Evolutionary conservation across 2,329 filamentous ascomycete genomes (phyloP).

Genomic region (Diaporthe aspalathi): DNA sequence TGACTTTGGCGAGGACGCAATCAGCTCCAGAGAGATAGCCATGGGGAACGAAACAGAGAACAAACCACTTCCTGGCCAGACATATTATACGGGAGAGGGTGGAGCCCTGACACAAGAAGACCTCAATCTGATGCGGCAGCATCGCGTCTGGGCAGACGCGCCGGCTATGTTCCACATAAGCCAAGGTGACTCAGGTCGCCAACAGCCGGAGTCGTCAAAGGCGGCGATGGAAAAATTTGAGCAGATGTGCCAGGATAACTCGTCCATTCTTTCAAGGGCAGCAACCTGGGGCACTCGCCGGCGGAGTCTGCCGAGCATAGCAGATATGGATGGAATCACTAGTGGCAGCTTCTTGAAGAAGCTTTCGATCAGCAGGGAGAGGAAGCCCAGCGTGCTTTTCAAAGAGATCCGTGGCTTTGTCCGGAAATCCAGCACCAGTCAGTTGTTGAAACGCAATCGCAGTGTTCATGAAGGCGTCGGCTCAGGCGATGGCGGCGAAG

Average conservation of each 20-base stretch:
- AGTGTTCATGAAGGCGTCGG: constrained; percentile 53
- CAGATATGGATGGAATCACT: constrained; percentile 69
- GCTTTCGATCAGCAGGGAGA: constrained; percentile 64
- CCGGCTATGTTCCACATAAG: constrained; percentile 61
- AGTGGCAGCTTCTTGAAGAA: constrained; percentile 74
- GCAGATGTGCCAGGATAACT: constrained; percentile 64
- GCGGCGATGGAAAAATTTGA: constrained; percentile 66
- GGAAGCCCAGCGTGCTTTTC: constrained; percentile 67
- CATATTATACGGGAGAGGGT: constrained; percentile 57
- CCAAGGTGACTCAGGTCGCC: constrained; percentile 46
- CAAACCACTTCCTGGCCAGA: constrained; percentile 59
- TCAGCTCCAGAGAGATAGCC: constrained; percentile 56
- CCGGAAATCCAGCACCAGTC: constrained; percentile 59
- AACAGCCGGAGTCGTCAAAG: constrained; percentile 63
- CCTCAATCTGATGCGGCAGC: constrained; percentile 60
- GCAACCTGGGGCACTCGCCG: constrained; percentile 79
- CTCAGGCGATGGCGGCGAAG: constrained; percentile 45
- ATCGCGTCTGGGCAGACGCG: constrained; percentile 61
- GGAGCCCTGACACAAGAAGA: constrained; percentile 60
- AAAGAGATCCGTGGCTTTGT: constrained; percentile 63
- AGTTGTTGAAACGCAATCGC: constrained; percentile 60
- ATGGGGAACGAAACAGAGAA: constrained; percentile 63
- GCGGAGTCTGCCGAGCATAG: constrained; percentile 69
- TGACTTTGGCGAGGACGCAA: constrained; percentile 49
- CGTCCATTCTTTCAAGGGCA: constrained; percentile 69